Conservation (phyloP, 257 asterid species). For the Thymus quinquecostatus region DNA sequence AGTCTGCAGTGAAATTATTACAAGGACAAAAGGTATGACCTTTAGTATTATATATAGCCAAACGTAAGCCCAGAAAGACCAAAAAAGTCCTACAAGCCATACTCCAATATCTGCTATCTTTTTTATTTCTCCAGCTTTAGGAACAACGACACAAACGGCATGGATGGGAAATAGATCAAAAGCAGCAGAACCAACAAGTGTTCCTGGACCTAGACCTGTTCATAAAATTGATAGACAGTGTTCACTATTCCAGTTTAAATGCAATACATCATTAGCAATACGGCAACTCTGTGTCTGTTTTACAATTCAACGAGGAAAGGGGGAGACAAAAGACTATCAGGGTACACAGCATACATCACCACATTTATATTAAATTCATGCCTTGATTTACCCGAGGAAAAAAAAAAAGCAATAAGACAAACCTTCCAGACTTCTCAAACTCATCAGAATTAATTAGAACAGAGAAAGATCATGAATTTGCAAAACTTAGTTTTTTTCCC, state of each 20-base stretch:
- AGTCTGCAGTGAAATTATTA: slow-evolving; percentile 5
- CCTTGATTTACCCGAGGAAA: neutral
- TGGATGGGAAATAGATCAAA: slow-evolving; percentile 96
- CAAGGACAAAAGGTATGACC: slow-evolving; percentile 47
- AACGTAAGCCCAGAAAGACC: slow-evolving; percentile 99
- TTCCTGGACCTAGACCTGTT: slow-evolving; percentile 96
- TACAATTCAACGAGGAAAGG: neutral
- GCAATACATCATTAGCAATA: slow-evolving; percentile 18
- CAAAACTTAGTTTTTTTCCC: neutral
- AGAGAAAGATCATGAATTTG: neutral
- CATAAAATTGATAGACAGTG: slow-evolving; percentile 12
- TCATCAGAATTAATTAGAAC: neutral
- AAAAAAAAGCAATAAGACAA: neutral
- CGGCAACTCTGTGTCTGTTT: slow-evolving; percentile 1
- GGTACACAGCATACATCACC: neutral
- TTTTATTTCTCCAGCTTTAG: slow-evolving; percentile 87
- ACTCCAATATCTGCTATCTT: slow-evolving; percentile 92
- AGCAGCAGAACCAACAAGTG: slow-evolving; percentile 99
- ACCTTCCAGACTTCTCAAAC: neutral
- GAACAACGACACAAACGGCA: slow-evolving; percentile 95
- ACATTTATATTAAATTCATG: neutral
- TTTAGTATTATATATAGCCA: slow-evolving; percentile 90
- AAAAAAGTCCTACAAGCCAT: slow-evolving; percentile 93
- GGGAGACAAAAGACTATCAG: neutral
- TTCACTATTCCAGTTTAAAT: slow-evolving; percentile 1